These are phyloP conservation scores for Podospora sp. DNA, from an alignment of 495 filamentous ascomycete genomes.

Conservation along the genomic window DNA sequence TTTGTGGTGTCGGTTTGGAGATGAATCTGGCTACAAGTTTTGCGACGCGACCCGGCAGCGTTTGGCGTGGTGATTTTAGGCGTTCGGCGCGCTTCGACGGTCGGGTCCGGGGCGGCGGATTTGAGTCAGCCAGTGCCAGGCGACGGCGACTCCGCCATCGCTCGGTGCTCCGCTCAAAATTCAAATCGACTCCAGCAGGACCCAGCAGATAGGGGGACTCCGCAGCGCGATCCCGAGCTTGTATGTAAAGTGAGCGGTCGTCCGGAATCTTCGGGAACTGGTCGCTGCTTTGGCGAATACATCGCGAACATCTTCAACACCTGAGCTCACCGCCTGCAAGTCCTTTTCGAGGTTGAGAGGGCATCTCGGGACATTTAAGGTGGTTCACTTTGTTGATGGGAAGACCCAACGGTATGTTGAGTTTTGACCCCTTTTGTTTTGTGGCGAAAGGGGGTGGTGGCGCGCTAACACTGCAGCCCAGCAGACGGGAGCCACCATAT, in stretches of 20 bases:
- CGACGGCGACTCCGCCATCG: not conserved
- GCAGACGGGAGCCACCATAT: slow-evolving; percentile 16
- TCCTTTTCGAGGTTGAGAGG: not conserved
- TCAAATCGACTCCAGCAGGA: not conserved
- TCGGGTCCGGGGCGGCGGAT: too few relatives aligned
- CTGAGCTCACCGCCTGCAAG: not conserved
- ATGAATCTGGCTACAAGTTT: too few relatives aligned
- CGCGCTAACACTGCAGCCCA: not conserved
- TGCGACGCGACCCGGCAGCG: too few relatives aligned
- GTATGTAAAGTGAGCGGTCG: not conserved
- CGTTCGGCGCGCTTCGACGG: too few relatives aligned
- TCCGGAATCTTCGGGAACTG: not conserved
- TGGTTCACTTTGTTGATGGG: not conserved
- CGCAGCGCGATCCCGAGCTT: not conserved
- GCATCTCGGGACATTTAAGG: too few relatives aligned
- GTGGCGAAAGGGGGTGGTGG: not conserved
- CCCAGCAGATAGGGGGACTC: not conserved
- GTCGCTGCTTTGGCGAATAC: not conserved
- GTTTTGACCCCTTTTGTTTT: not conserved
- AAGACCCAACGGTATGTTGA: not conserved
- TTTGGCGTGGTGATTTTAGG: too few relatives aligned
- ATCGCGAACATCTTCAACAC: not conserved
- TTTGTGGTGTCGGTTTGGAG: too few relatives aligned
- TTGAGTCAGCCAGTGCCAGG: not conserved
- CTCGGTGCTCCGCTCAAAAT: not conserved